Evolutionary conservation across 495 filamentous ascomycete species (phyloP).

Genomic region (Lasiosphaeria miniovina): DNA sequence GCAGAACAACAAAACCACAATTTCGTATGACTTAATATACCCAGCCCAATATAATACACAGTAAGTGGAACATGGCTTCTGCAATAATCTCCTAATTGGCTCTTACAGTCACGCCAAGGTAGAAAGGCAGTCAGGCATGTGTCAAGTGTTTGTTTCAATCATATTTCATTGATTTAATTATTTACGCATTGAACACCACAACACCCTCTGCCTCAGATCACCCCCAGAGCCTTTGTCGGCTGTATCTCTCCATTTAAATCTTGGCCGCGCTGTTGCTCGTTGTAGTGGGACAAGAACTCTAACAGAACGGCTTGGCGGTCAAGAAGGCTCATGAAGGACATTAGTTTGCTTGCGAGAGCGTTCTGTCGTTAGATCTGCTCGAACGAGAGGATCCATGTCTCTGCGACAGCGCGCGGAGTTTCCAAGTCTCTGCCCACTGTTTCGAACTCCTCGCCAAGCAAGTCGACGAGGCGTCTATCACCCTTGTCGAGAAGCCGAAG

Average conservation of each 20-base stretch:
- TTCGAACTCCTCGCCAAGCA: conserved; percentile 17
- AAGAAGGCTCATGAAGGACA: conserved; percentile 41
- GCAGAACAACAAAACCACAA: no score
- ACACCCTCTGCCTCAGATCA: no score
- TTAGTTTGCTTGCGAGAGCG: conserved; percentile 31
- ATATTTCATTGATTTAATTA: no score
- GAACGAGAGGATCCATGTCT: neutral
- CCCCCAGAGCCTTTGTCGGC: neutral
- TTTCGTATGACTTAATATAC: no score
- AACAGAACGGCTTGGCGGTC: conserved; percentile 39
- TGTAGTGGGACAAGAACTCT: conserved; percentile 12
- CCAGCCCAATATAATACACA: no score
- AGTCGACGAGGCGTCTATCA: conserved; percentile 38
- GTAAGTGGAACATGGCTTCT: no score
- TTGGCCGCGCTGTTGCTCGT: neutral
- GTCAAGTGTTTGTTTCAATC: no score
- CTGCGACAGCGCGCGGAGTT: neutral
- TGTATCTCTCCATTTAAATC: neutral
- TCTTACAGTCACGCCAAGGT: no score
- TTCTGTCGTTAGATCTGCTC: conserved; percentile 5
- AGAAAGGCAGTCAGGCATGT: no score
- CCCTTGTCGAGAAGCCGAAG: conserved; percentile 30
- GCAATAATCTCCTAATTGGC: no score
- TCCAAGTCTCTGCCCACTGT: no score
- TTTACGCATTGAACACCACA: no score